These are phyloP conservation scores for Aspergillus amoenus DNA, from an alignment of 2,329 filamentous ascomycete genomes.

Conservation along the genomic window DNA sequence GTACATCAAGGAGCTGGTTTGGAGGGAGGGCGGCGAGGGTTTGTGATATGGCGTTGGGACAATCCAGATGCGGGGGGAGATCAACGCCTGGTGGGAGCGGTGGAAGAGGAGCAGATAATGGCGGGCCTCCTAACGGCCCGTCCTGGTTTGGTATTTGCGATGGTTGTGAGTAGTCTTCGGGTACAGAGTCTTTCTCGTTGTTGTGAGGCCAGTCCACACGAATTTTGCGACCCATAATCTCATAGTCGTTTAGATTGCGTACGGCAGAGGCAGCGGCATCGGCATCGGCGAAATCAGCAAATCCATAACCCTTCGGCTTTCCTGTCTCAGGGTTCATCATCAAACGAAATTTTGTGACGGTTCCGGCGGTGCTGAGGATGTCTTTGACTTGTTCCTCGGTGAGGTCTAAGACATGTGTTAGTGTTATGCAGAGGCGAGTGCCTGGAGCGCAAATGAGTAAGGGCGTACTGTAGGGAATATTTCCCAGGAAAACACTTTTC, in stretches of 20 bases:
- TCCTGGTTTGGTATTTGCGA: constrained; percentile 39
- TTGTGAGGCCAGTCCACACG: constrained; percentile 96
- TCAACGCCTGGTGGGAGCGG: constrained; percentile 83
- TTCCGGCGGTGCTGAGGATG: constrained; percentile 85
- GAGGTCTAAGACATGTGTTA: constrained; percentile 61
- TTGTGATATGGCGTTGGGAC: constrained; percentile 86
- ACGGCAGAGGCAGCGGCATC: constrained; percentile 92
- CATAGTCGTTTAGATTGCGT: constrained; percentile 90
- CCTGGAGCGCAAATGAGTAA: constrained; percentile 44
- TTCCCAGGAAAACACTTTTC: constrained; percentile 50
- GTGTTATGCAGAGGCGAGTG: neutral
- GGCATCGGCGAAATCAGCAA: constrained; percentile 90
- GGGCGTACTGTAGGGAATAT: constrained; percentile 68
- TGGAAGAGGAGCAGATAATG: constrained; percentile 62
- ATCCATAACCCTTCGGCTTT: constrained; percentile 93
- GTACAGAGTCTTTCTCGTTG: constrained; percentile 69
- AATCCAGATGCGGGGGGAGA: constrained; percentile 76
- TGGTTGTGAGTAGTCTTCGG: constrained; percentile 49
- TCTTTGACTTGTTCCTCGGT: constrained; percentile 96
- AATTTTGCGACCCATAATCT: constrained; percentile 91
- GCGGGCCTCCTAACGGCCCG: constrained; percentile 36
- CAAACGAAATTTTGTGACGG: constrained; percentile 86
- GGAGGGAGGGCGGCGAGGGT: constrained; percentile 85
- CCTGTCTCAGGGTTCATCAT: constrained; percentile 96
- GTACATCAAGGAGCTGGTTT: constrained; percentile 85